Conservation (phyloP, 1,284 basidiomycete species). For the Puccinia novopanici region DNA sequence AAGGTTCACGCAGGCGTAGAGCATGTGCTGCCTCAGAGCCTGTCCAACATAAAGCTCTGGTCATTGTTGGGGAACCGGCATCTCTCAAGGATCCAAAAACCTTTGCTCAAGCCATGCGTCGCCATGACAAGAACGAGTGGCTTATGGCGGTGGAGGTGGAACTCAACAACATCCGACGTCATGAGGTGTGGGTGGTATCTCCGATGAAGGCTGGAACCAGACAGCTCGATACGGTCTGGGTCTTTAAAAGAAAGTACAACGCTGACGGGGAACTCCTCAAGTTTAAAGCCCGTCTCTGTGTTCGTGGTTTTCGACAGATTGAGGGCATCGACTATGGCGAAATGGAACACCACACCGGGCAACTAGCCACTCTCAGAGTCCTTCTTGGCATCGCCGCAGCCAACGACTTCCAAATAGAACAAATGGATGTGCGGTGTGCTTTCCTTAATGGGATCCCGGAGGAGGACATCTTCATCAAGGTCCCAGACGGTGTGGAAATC, state of each 20-base stretch:
- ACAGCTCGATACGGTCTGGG: background rate
- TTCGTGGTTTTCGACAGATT: background rate
- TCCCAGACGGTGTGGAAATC: no score
- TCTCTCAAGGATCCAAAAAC: background rate
- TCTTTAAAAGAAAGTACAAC: conserved; percentile 14
- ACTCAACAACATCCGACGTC: background rate
- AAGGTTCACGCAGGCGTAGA: background rate
- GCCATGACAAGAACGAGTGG: background rate
- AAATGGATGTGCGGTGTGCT: conserved; percentile 9
- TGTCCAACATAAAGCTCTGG: background rate
- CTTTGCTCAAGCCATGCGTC: background rate
- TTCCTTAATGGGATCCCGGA: background rate
- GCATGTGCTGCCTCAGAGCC: background rate
- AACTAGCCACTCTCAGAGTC: background rate
- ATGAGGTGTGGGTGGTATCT: background rate
- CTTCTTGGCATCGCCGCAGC: background rate
- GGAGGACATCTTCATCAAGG: no score
- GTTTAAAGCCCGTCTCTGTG: background rate
- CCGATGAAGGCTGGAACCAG: background rate
- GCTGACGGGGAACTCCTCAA: background rate
- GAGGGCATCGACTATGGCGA: conserved; percentile 3
- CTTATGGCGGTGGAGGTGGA: background rate
- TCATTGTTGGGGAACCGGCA: background rate
- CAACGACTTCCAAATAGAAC: background rate
- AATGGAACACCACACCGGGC: background rate